Evolutionary conservation across 2,329 filamentous ascomycete genomes (phyloP).

Genomic region (Fusarium sp.): DNA sequence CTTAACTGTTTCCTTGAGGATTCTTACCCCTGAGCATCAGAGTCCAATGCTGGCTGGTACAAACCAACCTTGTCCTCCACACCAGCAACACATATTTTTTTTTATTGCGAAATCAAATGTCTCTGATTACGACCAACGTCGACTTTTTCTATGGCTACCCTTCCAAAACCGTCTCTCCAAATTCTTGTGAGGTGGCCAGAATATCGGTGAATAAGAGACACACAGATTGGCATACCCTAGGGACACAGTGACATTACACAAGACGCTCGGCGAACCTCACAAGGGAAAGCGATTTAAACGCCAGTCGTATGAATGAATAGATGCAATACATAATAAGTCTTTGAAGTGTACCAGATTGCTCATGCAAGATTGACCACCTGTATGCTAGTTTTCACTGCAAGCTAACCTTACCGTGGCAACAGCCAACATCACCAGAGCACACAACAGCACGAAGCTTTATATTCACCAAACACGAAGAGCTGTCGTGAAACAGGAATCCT

Average conservation of each 20-base stretch:
- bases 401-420: neutral
- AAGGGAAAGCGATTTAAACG: neutral
- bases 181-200: neutral
- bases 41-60: neutral
- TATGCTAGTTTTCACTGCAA: neutral
- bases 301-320: neutral
- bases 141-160: neutral
- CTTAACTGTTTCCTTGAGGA: neutral
- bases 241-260: neutral
- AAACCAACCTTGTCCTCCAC: neutral
- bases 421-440: neutral
- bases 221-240: neutral
- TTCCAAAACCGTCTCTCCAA: neutral
- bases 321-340: neutral
- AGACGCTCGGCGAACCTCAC: neutral
- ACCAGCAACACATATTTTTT: neutral
- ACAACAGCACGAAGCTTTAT: neutral
- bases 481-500: slow-evolving; percentile 4
- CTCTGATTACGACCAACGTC: neutral
- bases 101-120: neutral
- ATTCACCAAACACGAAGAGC: neutral
- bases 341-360: neutral
- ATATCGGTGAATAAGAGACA: neutral
- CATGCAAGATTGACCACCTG: neutral
- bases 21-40: neutral